phyloP scores from a whole-genome alignment of 371 early-diverging fungal species.

The Dinochytrium kinnereticum region DNA sequence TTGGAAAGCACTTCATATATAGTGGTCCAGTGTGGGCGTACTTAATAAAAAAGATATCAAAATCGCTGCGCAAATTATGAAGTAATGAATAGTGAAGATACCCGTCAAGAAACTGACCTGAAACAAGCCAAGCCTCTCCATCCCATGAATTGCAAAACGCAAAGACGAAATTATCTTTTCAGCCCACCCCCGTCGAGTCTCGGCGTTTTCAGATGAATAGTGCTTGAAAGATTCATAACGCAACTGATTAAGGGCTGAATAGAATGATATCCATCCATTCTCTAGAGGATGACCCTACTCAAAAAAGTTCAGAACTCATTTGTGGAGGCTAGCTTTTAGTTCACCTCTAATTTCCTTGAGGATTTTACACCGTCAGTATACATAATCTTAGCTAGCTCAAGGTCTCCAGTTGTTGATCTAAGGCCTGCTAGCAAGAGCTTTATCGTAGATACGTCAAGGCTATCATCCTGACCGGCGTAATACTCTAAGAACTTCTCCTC shows the following conservation, averaged over 20 bases:
- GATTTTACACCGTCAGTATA: background rate
- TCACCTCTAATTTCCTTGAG: background rate
- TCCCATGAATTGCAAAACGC: background rate
- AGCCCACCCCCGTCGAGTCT: background rate
- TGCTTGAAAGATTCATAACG: background rate
- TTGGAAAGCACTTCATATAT: background rate
- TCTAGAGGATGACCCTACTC: background rate
- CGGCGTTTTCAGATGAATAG: background rate
- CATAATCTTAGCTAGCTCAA: background rate
- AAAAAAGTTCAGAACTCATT: too few species aligned
- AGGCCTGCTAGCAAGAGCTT: background rate
- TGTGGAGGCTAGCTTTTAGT: too few species aligned
- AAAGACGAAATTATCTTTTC: background rate
- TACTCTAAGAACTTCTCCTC: background rate
- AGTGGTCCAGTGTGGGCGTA: background rate
- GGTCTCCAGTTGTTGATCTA: background rate
- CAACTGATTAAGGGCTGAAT: background rate
- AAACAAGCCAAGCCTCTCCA: background rate
- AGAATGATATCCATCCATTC: constrained; percentile 9
- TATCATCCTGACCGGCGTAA: background rate
- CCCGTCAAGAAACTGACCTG: background rate
- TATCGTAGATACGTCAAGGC: background rate
- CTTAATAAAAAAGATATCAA: background rate
- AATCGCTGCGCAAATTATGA: too few species aligned
- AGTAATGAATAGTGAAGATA: background rate